Evolutionary conservation across 2,329 filamentous ascomycete species (phyloP).

Genomic region (Epichloe gansuensis): DNA sequence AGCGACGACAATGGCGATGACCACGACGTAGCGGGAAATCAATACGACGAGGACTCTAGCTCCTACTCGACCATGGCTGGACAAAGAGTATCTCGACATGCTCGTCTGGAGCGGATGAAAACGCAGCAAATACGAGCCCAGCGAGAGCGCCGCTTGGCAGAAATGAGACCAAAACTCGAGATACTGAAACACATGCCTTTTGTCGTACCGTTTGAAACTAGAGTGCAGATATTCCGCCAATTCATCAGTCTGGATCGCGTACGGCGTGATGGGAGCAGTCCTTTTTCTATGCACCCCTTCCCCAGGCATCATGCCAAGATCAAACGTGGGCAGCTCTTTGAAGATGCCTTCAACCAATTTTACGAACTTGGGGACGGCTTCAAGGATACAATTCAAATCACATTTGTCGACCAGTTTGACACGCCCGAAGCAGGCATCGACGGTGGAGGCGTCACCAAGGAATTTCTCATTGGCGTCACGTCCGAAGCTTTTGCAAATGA

Average conservation of each 20-base stretch:
- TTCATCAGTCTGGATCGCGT: slow-evolving; percentile 65
- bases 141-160: slow-evolving; percentile 59
- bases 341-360: slow-evolving; percentile 76
- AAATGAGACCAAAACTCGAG: slow-evolving; percentile 74
- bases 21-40: slow-evolving; percentile 21
- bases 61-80: slow-evolving; percentile 31
- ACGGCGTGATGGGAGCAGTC: slow-evolving; percentile 12
- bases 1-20: slow-evolving; percentile 17
- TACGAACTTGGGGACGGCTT: slow-evolving; percentile 68
- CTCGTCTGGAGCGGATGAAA: slow-evolving; percentile 49
- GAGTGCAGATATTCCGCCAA: slow-evolving; percentile 85
- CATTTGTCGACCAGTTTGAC: slow-evolving; percentile 85
- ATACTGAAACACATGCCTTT: slow-evolving; percentile 95
- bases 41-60: slow-evolving; percentile 15
- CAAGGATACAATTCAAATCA: slow-evolving; percentile 94
- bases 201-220: slow-evolving; percentile 81
- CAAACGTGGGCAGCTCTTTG: slow-evolving; percentile 63
- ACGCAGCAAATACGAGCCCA: slow-evolving; percentile 53
- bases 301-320: slow-evolving; percentile 66
- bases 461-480: slow-evolving; percentile 84
- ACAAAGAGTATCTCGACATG: slow-evolving; percentile 48
- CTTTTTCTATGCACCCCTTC: slow-evolving; percentile 14
- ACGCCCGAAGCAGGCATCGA: slow-evolving; percentile 86
- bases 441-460: slow-evolving; percentile 92
- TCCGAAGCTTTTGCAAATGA: slow-evolving; percentile 62